These are phyloP conservation scores for Fusarium sacchari DNA, from an alignment of 2,329 filamentous ascomycete species.

Conservation along the genomic window DNA sequence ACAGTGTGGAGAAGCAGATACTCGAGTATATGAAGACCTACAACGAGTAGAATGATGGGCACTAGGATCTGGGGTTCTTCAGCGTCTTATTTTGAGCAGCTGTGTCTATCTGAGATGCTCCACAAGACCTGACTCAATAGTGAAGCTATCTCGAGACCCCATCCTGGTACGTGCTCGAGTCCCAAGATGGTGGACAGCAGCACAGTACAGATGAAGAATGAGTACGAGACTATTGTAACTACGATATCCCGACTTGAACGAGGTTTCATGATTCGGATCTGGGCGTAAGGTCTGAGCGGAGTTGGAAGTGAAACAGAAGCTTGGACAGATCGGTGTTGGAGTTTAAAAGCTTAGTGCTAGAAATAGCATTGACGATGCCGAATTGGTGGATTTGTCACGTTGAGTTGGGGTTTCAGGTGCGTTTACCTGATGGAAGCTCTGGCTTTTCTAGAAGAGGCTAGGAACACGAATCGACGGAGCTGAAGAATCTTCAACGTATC, in stretches of 20 bases:
- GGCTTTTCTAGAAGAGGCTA: background rate
- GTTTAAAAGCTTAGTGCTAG: background rate
- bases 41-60: conserved; percentile 14
- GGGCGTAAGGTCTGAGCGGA: background rate
- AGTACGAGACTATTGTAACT: background rate
- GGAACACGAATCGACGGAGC: background rate
- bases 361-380: background rate
- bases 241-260: conserved; percentile 2
- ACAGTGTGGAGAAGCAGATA: conserved; percentile 9
- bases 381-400: background rate
- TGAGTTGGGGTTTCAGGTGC: background rate
- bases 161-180: conserved; percentile 16
- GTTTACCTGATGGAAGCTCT: background rate
- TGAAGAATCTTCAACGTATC: background rate
- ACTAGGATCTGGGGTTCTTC: conserved; percentile 7
- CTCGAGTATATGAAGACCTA: conserved; percentile 5
- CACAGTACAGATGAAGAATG: conserved; percentile 4
- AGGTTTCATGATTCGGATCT: conserved; percentile 6
- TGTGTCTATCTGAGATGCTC: background rate
- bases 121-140: conserved; percentile 5
- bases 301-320: conserved; percentile 15
- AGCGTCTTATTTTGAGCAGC: background rate
- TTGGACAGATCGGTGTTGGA: background rate
- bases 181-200: background rate
- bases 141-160: conserved; percentile 2